Evolutionary conservation across 2,329 filamentous ascomycete genomes (phyloP).

Genomic region (Pseudocercospora macadamiae): DNA sequence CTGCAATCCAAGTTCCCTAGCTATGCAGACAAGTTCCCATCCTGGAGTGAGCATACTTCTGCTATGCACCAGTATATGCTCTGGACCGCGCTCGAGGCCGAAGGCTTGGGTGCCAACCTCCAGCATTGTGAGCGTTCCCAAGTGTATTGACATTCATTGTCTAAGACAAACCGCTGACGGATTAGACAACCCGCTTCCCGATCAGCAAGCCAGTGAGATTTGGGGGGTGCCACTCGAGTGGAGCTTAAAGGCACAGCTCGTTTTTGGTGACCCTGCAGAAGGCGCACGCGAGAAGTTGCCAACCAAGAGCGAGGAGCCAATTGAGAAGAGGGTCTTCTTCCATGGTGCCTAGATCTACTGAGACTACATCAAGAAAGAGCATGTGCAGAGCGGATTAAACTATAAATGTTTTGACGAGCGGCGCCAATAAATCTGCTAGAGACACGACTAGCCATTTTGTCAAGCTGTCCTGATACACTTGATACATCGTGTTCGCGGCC

Average conservation of each 20-base stretch:
- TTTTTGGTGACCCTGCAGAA: constrained; percentile 60
- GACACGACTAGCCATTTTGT: no score
- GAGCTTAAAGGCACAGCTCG: constrained; percentile 80
- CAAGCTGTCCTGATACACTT: no score
- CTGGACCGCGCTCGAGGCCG: constrained; percentile 81
- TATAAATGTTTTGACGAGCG: no score
- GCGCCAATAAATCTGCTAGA: no score
- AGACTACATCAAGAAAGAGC: no score
- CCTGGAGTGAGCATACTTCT: constrained; percentile 74
- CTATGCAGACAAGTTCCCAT: constrained; percentile 78
- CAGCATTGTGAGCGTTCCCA: no score
- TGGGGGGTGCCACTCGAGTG: constrained; percentile 75
- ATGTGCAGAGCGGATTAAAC: no score
- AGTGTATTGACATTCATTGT: no score
- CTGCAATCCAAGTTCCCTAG: constrained; percentile 70
- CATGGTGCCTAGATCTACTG: constrained; percentile 33
- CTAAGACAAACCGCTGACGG: no score
- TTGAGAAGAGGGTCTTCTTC: constrained; percentile 36
- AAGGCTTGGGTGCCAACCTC: constrained; percentile 84
- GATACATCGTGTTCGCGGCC: no score
- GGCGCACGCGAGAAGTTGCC: constrained; percentile 49
- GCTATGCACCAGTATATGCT: constrained; percentile 81
- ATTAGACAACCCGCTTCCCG: constrained; percentile 86
- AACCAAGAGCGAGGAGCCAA: constrained; percentile 33
- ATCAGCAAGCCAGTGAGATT: constrained; percentile 67